Conservation (phyloP, 2,329 filamentous ascomycete genomes). For the Phaeomoniella chlamydospora region DNA sequence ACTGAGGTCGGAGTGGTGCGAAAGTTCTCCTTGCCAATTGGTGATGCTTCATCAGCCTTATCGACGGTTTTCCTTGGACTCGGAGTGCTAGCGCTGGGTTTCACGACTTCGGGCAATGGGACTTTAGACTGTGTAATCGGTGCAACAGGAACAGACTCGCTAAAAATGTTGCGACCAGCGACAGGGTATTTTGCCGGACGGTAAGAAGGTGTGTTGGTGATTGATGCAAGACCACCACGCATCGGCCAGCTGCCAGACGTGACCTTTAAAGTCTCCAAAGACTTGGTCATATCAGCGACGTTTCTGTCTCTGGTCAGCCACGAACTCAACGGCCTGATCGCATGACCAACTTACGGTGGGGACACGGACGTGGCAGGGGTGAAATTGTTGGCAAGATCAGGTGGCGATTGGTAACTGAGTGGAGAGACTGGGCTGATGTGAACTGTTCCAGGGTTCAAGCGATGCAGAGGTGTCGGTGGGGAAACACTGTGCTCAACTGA, state of each 20-base stretch:
- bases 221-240: constrained; percentile 18
- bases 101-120: constrained; percentile 15
- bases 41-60: constrained; percentile 21
- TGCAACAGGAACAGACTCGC: constrained; percentile 17
- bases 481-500: constrained; percentile 31
- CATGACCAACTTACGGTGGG: constrained; percentile 24
- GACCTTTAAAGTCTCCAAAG: constrained; percentile 17
- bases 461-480: constrained; percentile 26
- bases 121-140: constrained; percentile 19
- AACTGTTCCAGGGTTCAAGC: constrained; percentile 15
- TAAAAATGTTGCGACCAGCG: constrained; percentile 13
- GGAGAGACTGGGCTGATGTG: constrained; percentile 25
- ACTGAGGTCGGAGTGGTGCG: constrained; percentile 12
- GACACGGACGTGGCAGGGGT: constrained; percentile 33
- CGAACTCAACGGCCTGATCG: neutral
- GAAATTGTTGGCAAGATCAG: constrained; percentile 24
- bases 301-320: constrained; percentile 12
- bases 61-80: constrained; percentile 18
- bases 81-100: constrained; percentile 19
- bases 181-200: constrained; percentile 12
- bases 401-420: constrained; percentile 26
- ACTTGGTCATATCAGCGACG: constrained; percentile 23
- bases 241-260: constrained; percentile 20
- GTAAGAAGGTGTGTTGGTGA: constrained; percentile 23
- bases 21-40: constrained; percentile 21